Evolutionary conservation across 768 basidiomycete species (phyloP).

Genomic region (Guyanaporus albipodus): DNA sequence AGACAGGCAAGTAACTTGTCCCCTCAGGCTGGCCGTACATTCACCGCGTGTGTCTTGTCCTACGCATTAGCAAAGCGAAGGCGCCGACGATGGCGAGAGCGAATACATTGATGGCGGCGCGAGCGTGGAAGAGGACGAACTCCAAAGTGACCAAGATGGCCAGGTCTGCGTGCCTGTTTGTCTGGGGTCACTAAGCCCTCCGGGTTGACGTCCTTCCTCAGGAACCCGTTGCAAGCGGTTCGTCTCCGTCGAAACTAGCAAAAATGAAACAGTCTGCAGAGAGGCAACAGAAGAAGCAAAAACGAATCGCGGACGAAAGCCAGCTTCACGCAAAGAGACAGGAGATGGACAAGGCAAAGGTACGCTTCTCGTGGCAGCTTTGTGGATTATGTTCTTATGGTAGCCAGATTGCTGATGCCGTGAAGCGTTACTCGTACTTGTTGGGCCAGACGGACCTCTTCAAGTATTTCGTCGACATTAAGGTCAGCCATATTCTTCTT

Average conservation of each 20-base stretch:
- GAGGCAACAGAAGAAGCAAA: slow-evolving; percentile 44
- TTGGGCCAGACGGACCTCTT: slow-evolving; percentile 97
- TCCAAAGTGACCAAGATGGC: slow-evolving; percentile 51
- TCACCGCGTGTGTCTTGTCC: slow-evolving; percentile 5
- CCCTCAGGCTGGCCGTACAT: slow-evolving; percentile 2
- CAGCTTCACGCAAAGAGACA: slow-evolving; percentile 67
- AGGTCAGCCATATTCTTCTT: slow-evolving; percentile 44
- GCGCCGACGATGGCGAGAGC: slow-evolving; percentile 64
- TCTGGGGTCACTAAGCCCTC: slow-evolving; percentile 2
- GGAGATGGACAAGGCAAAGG: slow-evolving; percentile 89
- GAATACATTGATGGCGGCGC: slow-evolving; percentile 59
- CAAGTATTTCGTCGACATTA: slow-evolving; percentile 97
- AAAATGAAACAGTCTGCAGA: slow-evolving; percentile 38
- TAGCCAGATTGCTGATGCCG: slow-evolving; percentile 78
- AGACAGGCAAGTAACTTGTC: slow-evolving; percentile 56
- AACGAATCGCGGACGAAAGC: slow-evolving; percentile 66
- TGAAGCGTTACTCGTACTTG: slow-evolving; percentile 96
- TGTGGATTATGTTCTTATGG: slow-evolving; percentile 8
- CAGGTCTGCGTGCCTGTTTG: slow-evolving; percentile 19
- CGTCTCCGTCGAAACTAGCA: slow-evolving; percentile 30
- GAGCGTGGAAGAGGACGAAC: slow-evolving; percentile 58
- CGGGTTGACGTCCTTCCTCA: background rate
- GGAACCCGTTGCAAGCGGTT: slow-evolving; percentile 20
- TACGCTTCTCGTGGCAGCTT: slow-evolving; percentile 23
- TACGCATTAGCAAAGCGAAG: slow-evolving; percentile 56